Percentiles rank a stretch among this genome's conserved stretches.
These are phyloP conservation scores for Grifola frondosa DNA, from an alignment of 1,284 basidiomycete species.

Conservation along the genomic window DNA sequence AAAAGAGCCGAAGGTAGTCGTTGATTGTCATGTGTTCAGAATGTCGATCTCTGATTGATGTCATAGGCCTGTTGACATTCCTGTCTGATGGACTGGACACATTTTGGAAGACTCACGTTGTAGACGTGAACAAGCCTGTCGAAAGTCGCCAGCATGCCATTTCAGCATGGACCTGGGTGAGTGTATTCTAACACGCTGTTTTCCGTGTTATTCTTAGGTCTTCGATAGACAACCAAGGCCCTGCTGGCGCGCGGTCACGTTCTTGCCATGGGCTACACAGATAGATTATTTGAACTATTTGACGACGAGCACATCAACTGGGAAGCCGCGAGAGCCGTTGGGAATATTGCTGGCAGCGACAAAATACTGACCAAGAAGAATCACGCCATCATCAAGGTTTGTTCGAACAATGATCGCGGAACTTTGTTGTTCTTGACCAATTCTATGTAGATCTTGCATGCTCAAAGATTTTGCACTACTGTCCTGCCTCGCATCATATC, in stretches of 20 bases:
- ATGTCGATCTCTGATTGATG: background rate
- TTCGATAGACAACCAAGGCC: constrained; percentile 67
- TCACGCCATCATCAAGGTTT: constrained; percentile 73
- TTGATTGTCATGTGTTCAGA: constrained; percentile 5
- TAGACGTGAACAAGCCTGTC: constrained; percentile 24
- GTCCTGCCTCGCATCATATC: constrained; percentile 76
- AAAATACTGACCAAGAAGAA: constrained; percentile 74
- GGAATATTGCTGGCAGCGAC: constrained; percentile 60
- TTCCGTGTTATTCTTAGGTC: constrained; percentile 14
- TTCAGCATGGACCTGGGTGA: constrained; percentile 71
- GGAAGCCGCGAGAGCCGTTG: constrained; percentile 74
- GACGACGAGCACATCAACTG: constrained; percentile 57
- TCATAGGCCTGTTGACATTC: constrained; percentile 28
- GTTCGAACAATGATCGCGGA: no score
- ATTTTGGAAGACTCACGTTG: constrained; percentile 52
- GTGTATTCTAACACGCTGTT: constrained; percentile 12
- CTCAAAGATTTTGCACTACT: constrained; percentile 79
- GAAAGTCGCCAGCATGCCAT: constrained; percentile 55
- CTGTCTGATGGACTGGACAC: constrained; percentile 30
- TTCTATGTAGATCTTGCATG: constrained; percentile 67
- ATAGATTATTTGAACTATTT: constrained; percentile 70
- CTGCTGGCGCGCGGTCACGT: constrained; percentile 76
- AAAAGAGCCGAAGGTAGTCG: constrained; percentile 63
- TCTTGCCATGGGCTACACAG: constrained; percentile 54
- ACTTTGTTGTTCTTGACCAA: background rate